Evolutionary conservation across 2,329 filamentous ascomycete species (phyloP), one percentile per base, ranked within the genome.

Genomic region (Beauveria varroae): DNA sequence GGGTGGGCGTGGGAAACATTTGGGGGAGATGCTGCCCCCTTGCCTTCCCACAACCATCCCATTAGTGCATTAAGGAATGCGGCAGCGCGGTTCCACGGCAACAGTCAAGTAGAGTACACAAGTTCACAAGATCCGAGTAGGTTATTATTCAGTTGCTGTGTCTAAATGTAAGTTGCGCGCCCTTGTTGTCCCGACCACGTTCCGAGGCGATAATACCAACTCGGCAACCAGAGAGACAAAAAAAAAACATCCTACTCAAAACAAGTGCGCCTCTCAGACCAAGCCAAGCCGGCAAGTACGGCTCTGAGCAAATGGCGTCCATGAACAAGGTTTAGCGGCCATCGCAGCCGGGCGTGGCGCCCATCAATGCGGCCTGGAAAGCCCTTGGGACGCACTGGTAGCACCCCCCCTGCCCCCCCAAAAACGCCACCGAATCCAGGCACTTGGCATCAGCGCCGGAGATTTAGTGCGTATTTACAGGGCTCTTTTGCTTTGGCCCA

Each of bases 271-370:
- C 30, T 37, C 5, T 37, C 12, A 16, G 34, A 12, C 34, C 34
- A 37, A 37, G 34, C 43, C 26, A 40, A 44, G 43, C 47, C 57
- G 58, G 51, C 10, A 55, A 30, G 20, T 34, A 54, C 51, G 50
- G 58, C 37, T 28, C 44, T 50, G 24, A 24, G n/a, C 30, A 9
- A 58, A 50, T n/a, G 52, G 51, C 41, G 51, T 56, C 20, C 52
- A 46, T 52, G 50, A 61, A 26, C 52, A 44, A 44, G 52, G 59
- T 44, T 56, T 56, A 49, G 52, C 43, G 59, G 40, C 52, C 24
- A 51, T 61, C 52, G 58, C 28, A 30, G 43, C 44, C 59, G 44
- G 41, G 37, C 20, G 59, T 61, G 59, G 59, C 59, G 59, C 26
- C 52, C 30, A 26, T 60, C 49, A 34, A 34, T 12, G 30, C 30